phyloP scores from a whole-genome alignment of 306 rosid species.

The Lathyrus sativus region DNA sequence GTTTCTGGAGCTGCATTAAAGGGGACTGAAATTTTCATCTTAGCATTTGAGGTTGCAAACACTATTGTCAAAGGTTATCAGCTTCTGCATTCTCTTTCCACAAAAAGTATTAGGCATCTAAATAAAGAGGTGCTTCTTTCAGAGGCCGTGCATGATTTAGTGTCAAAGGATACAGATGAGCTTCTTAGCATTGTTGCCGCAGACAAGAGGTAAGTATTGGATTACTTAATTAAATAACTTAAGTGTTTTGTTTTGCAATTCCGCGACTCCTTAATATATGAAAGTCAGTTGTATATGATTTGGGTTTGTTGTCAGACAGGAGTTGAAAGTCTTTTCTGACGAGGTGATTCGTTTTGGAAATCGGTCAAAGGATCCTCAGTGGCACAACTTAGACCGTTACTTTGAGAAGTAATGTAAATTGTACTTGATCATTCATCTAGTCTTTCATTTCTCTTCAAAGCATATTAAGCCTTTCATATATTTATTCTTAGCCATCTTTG shows the following conservation, averaged over 20 bases:
- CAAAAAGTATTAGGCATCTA: conserved; percentile 50
- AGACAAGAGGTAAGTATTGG: conserved; percentile 62
- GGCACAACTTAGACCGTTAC: conserved; percentile 90
- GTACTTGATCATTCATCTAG: conserved; percentile 34
- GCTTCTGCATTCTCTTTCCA: conserved; percentile 71
- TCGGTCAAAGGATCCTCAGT: conserved; percentile 80
- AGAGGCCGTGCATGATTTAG: conserved; percentile 61
- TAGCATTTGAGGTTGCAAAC: conserved; percentile 85
- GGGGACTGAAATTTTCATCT: conserved; percentile 71
- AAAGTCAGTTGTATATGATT: conserved; percentile 32
- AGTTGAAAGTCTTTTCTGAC: conserved; percentile 65
- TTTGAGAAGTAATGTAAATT: conserved; percentile 72
- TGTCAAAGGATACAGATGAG: conserved; percentile 65
- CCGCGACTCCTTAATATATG: not conserved
- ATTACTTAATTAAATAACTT: conserved; percentile 25
- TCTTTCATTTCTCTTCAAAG: conserved; percentile 14
- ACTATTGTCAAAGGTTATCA: conserved; percentile 71
- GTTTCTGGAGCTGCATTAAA: conserved; percentile 56
- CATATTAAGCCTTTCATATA: conserved; percentile 15
- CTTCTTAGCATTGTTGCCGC: conserved; percentile 65
- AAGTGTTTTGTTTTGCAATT: not conserved
- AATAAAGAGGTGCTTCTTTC: conserved; percentile 73
- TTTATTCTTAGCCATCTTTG: conserved; percentile 16
- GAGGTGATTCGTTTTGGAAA: conserved; percentile 92
- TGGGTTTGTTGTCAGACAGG: conserved; percentile 58